These are phyloP conservation scores for Plectranthus barbatus DNA, from an alignment of 257 asterid species.

Conservation along the genomic window DNA sequence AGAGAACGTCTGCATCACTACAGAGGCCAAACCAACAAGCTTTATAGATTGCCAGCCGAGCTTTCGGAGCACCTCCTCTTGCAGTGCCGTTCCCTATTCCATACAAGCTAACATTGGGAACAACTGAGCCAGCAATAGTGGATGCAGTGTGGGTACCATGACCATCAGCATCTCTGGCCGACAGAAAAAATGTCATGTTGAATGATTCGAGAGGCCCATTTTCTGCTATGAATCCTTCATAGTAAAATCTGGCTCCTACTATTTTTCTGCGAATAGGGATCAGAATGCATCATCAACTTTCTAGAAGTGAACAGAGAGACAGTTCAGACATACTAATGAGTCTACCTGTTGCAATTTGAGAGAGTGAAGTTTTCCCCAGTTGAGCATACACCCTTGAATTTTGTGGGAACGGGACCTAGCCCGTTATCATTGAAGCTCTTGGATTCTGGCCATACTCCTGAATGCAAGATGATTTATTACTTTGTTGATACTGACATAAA, in stretches of 20 bases:
- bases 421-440: slow-evolving; percentile 43
- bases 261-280: slow-evolving; percentile 36
- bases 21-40: slow-evolving; percentile 40
- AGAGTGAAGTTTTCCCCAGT: slow-evolving; percentile 41
- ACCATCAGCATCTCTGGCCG: slow-evolving; percentile 39
- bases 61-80: slow-evolving; percentile 41
- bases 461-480: not conserved
- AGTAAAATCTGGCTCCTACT: slow-evolving; percentile 51
- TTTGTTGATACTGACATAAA: no score
- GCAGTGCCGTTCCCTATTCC: slow-evolving; percentile 36
- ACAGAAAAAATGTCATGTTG: slow-evolving; percentile 26
- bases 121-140: slow-evolving; percentile 40
- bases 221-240: slow-evolving; percentile 31
- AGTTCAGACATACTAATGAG: no score
- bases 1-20: slow-evolving; percentile 34
- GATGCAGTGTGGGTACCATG: slow-evolving; percentile 54
- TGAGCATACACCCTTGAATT: slow-evolving; percentile 52
- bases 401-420: slow-evolving; percentile 38
- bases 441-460: slow-evolving; percentile 61
- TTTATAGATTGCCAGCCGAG: slow-evolving; percentile 43
- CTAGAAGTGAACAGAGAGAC: slow-evolving; percentile 3
- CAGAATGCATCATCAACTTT: not conserved
- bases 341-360: slow-evolving; percentile 47
- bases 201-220: slow-evolving; percentile 37
- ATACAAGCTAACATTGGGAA: slow-evolving; percentile 19